phyloP scores from a whole-genome alignment of 768 basidiomycete genomes.

The Trametes punicea region DNA sequence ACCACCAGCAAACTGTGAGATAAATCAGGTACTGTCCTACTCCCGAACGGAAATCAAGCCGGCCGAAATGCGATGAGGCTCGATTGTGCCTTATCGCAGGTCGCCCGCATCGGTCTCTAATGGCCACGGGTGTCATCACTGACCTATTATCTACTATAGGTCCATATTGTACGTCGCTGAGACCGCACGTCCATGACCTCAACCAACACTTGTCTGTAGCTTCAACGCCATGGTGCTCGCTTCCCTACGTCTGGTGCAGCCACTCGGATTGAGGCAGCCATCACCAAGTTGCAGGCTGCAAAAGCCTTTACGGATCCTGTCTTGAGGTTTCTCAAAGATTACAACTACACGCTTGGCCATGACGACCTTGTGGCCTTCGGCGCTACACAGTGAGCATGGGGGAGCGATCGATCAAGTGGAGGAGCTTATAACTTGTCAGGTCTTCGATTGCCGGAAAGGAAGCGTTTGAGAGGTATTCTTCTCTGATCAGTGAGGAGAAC shows the following conservation, averaged over 20 bases:
- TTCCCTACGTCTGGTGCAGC: slow-evolving; percentile 59
- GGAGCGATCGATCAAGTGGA: not conserved
- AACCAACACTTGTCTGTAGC: slow-evolving; percentile 34
- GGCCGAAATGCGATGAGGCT: no score
- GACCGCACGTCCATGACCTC: not conserved
- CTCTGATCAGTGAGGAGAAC: slow-evolving; percentile 40
- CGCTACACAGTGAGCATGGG: slow-evolving; percentile 50
- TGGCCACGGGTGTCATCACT: not conserved
- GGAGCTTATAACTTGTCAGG: slow-evolving; percentile 26
- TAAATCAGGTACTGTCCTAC: slow-evolving; percentile 25
- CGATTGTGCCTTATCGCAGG: no score
- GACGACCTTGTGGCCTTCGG: slow-evolving; percentile 66
- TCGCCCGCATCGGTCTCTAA: no score
- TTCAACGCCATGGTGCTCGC: slow-evolving; percentile 80
- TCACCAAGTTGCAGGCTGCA: slow-evolving; percentile 52
- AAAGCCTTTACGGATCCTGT: slow-evolving; percentile 40
- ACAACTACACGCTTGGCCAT: slow-evolving; percentile 53
- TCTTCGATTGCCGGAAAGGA: slow-evolving; percentile 48
- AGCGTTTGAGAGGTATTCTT: slow-evolving; percentile 51
- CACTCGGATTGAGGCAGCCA: slow-evolving; percentile 39
- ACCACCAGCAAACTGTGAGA: slow-evolving; percentile 46
- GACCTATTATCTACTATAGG: slow-evolving; percentile 33
- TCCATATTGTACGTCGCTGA: slow-evolving; percentile 48
- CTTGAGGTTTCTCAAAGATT: slow-evolving; percentile 55
- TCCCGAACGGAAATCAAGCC: no score